Percentiles rank a stretch among this genome's conserved stretches.
These are phyloP conservation scores for Aspergillus campestris DNA, from an alignment of 495 filamentous ascomycete genomes.

Conservation along the genomic window DNA sequence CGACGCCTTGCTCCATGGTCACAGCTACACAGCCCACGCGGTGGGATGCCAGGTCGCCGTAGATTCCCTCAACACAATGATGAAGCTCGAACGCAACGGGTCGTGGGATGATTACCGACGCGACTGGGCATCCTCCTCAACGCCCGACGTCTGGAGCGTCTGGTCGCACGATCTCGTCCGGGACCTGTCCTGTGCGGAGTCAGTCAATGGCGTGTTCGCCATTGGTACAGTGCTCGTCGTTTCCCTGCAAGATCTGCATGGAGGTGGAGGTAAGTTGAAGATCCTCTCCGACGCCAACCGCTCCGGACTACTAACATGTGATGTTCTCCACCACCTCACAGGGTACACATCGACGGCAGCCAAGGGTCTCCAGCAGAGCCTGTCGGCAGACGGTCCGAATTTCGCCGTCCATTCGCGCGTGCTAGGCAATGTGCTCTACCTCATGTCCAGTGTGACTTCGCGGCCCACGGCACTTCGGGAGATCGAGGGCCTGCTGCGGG, in stretches of 20 bases:
- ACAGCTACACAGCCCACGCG: conserved; percentile 74
- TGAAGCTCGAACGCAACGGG: conserved; percentile 42
- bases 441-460: conserved; percentile 64
- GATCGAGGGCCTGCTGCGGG: conserved; percentile 36
- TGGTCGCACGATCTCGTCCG: conserved; percentile 53
- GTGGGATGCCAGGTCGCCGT: conserved; percentile 66
- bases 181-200: conserved; percentile 41
- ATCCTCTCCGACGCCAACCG: conserved; percentile 3
- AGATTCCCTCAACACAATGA: conserved; percentile 47
- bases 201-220: conserved; percentile 57
- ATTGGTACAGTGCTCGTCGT: conserved; percentile 65
- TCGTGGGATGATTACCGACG: conserved; percentile 41
- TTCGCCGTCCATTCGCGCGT: conserved; percentile 65
- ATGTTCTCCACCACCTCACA: conserved; percentile 11
- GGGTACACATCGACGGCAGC: conserved; percentile 64
- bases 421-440: conserved; percentile 66
- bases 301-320: conserved; percentile 8
- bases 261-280: conserved; percentile 34
- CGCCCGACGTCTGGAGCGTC: conserved; percentile 51
- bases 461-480: conserved; percentile 37
- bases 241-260: conserved; percentile 39
- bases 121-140: conserved; percentile 25
- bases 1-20: conserved; percentile 67
- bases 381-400: conserved; percentile 31
- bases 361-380: conserved; percentile 44